Percentiles rank a stretch among this genome's conserved stretches.
These are phyloP conservation scores for Fusarium sambucinum DNA, from an alignment of 2,329 filamentous ascomycete species.

Conservation along the genomic window DNA sequence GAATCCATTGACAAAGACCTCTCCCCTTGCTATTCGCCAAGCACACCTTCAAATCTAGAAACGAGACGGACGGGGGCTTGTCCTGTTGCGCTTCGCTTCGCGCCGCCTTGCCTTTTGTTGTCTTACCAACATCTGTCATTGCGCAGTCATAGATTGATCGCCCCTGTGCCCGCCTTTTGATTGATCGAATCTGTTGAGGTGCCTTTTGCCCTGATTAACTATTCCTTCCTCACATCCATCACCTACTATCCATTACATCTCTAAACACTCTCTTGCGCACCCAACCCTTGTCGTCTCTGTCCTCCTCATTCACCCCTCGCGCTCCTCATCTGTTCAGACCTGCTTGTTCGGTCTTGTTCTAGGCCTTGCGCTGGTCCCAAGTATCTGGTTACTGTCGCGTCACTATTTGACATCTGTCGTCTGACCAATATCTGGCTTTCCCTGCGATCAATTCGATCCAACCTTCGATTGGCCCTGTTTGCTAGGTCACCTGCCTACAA, in stretches of 20 bases:
- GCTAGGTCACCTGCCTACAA: constrained; percentile 42
- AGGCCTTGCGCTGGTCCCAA: constrained; percentile 37
- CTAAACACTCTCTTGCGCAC: not conserved
- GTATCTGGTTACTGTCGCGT: constrained; percentile 40
- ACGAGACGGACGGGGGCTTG: constrained; percentile 29
- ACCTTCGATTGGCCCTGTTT: constrained; percentile 35
- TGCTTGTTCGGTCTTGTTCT: constrained; percentile 20
- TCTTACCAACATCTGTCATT: constrained; percentile 38
- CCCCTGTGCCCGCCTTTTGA: constrained; percentile 30
- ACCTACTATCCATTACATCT: not conserved
- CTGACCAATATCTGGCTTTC: constrained; percentile 41
- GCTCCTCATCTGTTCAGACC: constrained; percentile 13
- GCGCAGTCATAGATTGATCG: constrained; percentile 28
- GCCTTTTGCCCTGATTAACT: constrained; percentile 18
- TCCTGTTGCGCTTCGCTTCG: constrained; percentile 21
- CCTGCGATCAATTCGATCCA: constrained; percentile 35
- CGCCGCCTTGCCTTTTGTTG: constrained; percentile 32
- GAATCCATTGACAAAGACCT: constrained; percentile 29
- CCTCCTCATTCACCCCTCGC: constrained; percentile 6
- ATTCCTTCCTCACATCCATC: not conserved
- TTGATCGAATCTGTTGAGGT: constrained; percentile 26
- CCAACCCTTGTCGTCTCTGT: constrained; percentile 18
- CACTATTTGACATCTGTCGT: constrained; percentile 38
- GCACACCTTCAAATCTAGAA: constrained; percentile 29
- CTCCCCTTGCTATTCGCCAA: constrained; percentile 36